phyloP scores from a whole-genome alignment of 768 basidiomycete genomes.

The Amanita thiersii region DNA sequence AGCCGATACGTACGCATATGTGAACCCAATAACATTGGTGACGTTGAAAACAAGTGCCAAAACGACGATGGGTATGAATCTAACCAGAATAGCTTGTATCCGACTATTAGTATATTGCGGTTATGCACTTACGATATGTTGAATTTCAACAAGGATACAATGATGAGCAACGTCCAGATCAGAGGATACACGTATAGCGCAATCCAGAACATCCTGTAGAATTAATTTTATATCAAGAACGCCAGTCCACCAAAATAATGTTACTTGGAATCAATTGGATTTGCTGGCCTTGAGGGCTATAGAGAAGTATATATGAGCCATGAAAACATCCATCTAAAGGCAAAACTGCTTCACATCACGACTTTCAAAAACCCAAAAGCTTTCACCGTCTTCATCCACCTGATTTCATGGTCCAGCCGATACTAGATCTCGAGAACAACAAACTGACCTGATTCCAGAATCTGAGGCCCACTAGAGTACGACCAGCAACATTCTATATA shows the following conservation, averaged over 20 bases:
- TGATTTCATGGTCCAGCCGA: slow-evolving; percentile 17
- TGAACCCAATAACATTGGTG: slow-evolving; percentile 94
- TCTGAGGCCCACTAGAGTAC: slow-evolving; percentile 87
- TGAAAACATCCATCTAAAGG: slow-evolving; percentile 6
- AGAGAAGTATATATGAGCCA: background rate
- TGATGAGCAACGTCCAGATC: slow-evolving; percentile 79
- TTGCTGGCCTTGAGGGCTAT: slow-evolving; percentile 83
- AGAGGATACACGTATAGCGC: slow-evolving; percentile 87
- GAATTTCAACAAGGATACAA: slow-evolving; percentile 85
- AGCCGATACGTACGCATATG: slow-evolving; percentile 65
- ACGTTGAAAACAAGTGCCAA: slow-evolving; percentile 95
- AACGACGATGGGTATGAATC: slow-evolving; percentile 90
- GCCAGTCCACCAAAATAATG: slow-evolving; percentile 16
- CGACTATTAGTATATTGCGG: too few relatives aligned
- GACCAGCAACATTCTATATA: slow-evolving; percentile 81
- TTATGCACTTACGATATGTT: slow-evolving; percentile 6
- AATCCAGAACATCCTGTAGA: slow-evolving; percentile 85
- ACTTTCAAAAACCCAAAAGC: slow-evolving; percentile 97
- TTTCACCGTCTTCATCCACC: slow-evolving; percentile 95
- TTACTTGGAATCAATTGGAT: slow-evolving; percentile 81
- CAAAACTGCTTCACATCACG: slow-evolving; percentile 74
- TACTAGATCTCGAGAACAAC: background rate
- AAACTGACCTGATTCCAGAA: slow-evolving; percentile 89
- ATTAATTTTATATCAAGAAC: slow-evolving; percentile 3
- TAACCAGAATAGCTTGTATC: slow-evolving; percentile 24